phyloP scores from a whole-genome alignment of 1,284 basidiomycete genomes.

The Mrakiaceae sp. region DNA sequence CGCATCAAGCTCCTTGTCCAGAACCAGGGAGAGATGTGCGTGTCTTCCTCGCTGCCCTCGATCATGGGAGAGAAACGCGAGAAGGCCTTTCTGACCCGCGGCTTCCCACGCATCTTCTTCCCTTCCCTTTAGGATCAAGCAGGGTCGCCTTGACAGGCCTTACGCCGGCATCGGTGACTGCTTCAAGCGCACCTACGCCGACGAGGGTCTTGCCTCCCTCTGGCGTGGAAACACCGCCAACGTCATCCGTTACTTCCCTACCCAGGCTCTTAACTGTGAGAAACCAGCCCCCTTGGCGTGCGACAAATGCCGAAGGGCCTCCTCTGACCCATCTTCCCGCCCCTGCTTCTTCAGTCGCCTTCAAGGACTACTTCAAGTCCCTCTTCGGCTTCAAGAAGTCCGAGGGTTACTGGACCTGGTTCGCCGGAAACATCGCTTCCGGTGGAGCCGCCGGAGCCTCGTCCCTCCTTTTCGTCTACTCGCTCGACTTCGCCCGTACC shows the following conservation, averaged over 20 bases:
- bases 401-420: slow-evolving; percentile 47
- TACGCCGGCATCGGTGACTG: slow-evolving; percentile 75
- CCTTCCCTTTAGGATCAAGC: slow-evolving; percentile 58
- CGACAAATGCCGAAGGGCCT: background rate
- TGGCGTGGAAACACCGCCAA: slow-evolving; percentile 46
- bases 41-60: background rate
- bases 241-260: slow-evolving; percentile 46
- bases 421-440: slow-evolving; percentile 60
- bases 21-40: slow-evolving; percentile 59
- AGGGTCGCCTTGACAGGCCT: slow-evolving; percentile 77
- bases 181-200: slow-evolving; percentile 37
- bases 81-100: slow-evolving; percentile 10
- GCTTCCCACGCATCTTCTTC: background rate
- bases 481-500: slow-evolving; percentile 92
- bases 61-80: slow-evolving; percentile 58
- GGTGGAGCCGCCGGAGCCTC: slow-evolving; percentile 96
- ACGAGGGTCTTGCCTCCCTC: slow-evolving; percentile 40
- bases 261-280: slow-evolving; percentile 31
- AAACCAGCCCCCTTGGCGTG: too few relatives aligned
- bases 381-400: slow-evolving; percentile 45
- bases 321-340: background rate
- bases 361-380: slow-evolving; percentile 41
- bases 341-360: slow-evolving; percentile 23
- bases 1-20: slow-evolving; percentile 95
- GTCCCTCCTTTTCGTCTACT: slow-evolving; percentile 94